These are phyloP conservation scores for Tylopilus sp. DNA, from an alignment of 768 basidiomycete genomes.

Conservation along the genomic window DNA sequence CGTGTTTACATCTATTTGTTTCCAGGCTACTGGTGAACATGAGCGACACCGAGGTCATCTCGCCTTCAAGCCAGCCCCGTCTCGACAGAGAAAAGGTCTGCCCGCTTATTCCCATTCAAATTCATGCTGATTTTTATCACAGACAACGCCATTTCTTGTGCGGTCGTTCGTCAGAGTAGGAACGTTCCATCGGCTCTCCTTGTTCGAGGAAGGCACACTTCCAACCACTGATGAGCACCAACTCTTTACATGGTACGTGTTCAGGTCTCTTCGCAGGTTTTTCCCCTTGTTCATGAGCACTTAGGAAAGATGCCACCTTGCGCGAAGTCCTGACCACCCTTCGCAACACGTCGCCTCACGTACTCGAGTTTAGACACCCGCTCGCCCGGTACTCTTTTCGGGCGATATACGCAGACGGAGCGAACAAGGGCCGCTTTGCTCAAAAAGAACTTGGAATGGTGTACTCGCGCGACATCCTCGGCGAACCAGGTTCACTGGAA, in stretches of 20 bases:
- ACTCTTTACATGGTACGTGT: conserved; percentile 69
- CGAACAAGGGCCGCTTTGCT: conserved; percentile 65
- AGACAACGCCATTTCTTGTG: conserved; percentile 82
- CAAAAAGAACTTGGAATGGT: conserved; percentile 81
- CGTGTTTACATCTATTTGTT: neutral
- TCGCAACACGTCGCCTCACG: conserved; percentile 63
- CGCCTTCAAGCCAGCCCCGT: conserved; percentile 41
- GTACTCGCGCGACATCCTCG: conserved; percentile 81
- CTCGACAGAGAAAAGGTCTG: conserved; percentile 59
- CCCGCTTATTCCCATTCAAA: neutral
- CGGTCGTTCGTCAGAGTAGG: conserved; percentile 82
- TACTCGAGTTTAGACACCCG: conserved; percentile 74
- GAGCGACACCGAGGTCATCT: conserved; percentile 33
- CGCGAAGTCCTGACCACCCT: conserved; percentile 76
- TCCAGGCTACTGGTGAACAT: conserved; percentile 6
- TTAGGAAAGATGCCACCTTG: conserved; percentile 80
- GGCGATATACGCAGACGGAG: conserved; percentile 72
- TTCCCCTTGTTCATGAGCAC: neutral
- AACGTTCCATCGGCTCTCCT: conserved; percentile 64
- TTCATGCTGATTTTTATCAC: neutral
- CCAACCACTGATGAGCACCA: conserved; percentile 83
- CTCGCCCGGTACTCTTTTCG: conserved; percentile 80
- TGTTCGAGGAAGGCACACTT: conserved; percentile 75
- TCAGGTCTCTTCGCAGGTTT: neutral
- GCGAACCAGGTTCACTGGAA: conserved; percentile 66